Conservation (phyloP, 345 rosid species). For the Salix purpurea region DNA sequence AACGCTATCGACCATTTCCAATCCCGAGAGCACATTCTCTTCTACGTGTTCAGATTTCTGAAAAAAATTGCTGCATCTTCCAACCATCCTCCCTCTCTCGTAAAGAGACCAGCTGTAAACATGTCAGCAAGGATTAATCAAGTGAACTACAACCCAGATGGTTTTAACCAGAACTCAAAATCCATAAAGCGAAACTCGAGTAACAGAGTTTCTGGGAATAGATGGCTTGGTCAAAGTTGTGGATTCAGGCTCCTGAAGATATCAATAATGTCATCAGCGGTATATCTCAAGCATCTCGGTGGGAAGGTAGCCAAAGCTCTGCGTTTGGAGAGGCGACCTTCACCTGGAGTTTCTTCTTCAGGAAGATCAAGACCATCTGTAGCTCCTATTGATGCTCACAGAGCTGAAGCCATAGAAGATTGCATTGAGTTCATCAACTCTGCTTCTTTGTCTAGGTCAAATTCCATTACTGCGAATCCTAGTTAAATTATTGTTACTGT, state of each 20-base stretch:
- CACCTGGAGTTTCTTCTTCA: constrained; percentile 39
- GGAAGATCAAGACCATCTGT: constrained; percentile 36
- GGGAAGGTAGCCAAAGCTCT: constrained; percentile 40
- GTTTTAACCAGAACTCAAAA: constrained; percentile 16
- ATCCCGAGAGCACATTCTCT: background rate
- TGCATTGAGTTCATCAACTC: constrained; percentile 85
- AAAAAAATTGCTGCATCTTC: constrained; percentile 1
- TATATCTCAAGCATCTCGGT: constrained; percentile 45
- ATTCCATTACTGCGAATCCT: constrained; percentile 28
- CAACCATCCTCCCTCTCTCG: background rate
- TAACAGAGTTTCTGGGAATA: constrained; percentile 14
- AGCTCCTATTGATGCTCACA: constrained; percentile 47
- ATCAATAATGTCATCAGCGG: constrained; percentile 39
- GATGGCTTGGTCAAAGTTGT: constrained; percentile 32
- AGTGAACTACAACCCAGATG: constrained; percentile 6
- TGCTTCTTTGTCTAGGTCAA: constrained; percentile 47
- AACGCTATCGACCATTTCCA: background rate
- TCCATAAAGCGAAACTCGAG: background rate
- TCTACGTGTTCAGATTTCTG: background rate
- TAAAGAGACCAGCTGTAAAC: background rate
- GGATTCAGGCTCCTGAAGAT: constrained; percentile 47
- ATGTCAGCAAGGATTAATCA: constrained; percentile 35
- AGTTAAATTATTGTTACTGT: constrained; percentile 4
- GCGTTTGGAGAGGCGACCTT: constrained; percentile 31
- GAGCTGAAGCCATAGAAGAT: constrained; percentile 67